Evolutionary conservation across 257 asterid species (phyloP).

Genomic region (Solanum sejunctum): DNA sequence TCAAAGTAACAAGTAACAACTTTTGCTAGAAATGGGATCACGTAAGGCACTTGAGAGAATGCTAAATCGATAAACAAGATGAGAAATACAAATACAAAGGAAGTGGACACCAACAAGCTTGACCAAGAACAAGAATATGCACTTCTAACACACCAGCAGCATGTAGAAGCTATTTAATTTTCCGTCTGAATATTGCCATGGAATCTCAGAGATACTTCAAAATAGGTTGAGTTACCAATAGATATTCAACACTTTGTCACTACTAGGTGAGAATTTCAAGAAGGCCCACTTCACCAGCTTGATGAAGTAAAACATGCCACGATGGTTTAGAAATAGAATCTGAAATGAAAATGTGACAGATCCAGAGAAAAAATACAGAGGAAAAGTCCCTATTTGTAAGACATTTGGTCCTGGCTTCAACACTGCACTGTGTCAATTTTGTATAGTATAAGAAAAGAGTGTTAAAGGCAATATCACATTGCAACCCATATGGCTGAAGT

Average conservation of each 20-base stretch:
- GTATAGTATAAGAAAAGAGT: background rate
- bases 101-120: background rate
- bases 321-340: background rate
- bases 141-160: background rate
- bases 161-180: background rate
- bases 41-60: background rate
- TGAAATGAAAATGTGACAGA: background rate
- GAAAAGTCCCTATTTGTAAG: background rate
- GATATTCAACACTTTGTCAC: background rate
- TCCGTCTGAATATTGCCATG: background rate
- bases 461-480: background rate
- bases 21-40: background rate
- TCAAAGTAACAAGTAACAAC: background rate
- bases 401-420: background rate
- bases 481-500: background rate
- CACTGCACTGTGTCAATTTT: background rate
- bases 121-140: background rate
- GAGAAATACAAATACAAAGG: background rate
- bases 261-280: background rate
- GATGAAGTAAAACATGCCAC: background rate
- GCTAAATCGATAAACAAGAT: background rate
- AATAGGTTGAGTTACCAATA: background rate
- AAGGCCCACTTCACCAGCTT: background rate
- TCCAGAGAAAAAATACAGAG: background rate
- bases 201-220: background rate